phyloP scores from a whole-genome alignment of 257 asterid genomes.

The Nicotiana tomentosiformis region DNA sequence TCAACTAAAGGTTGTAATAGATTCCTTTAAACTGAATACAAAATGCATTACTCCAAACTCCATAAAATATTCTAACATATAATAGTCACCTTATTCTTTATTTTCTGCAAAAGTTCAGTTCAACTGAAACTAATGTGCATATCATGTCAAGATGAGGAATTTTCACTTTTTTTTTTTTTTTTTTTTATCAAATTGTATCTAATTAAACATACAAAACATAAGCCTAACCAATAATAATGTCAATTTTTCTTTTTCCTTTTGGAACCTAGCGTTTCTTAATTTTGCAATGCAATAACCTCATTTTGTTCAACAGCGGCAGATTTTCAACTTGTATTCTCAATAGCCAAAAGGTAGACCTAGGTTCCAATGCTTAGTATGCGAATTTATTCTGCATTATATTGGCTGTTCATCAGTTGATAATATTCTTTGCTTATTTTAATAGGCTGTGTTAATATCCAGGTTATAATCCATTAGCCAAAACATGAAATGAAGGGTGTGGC shows the following conservation, averaged over 20 bases:
- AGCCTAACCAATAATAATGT: background rate
- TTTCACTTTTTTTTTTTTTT: slow-evolving; percentile 9
- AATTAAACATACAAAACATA: background rate
- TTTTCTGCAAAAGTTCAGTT: slow-evolving; percentile 38
- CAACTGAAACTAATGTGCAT: slow-evolving; percentile 31
- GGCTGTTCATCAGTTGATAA: slow-evolving; percentile 18
- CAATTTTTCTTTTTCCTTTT: background rate
- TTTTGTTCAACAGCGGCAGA: slow-evolving; percentile 9
- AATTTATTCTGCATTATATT: slow-evolving; percentile 25
- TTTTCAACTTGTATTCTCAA: slow-evolving; percentile 7
- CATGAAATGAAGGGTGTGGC: background rate
- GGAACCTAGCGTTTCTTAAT: background rate
- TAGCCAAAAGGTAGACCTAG: slow-evolving; percentile 6
- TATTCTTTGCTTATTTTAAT: slow-evolving; percentile 8
- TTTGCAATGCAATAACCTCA: background rate
- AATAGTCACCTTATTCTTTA: slow-evolving; percentile 39
- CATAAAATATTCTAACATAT: slow-evolving; percentile 51
- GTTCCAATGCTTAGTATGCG: slow-evolving; percentile 1
- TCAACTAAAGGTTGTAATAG: slow-evolving; percentile 38
- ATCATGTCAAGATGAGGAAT: slow-evolving; percentile 18
- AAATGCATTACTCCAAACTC: slow-evolving; percentile 40
- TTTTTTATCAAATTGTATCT: slow-evolving; percentile 7
- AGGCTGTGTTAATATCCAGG: slow-evolving; percentile 13
- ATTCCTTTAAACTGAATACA: slow-evolving; percentile 64
- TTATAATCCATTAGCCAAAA: background rate